A percentile compares a stretch with the other conserved stretches of the same genome.
Conservation (phyloP, 2,329 filamentous ascomycete genomes). For the Escovopsis sp. region DNA sequence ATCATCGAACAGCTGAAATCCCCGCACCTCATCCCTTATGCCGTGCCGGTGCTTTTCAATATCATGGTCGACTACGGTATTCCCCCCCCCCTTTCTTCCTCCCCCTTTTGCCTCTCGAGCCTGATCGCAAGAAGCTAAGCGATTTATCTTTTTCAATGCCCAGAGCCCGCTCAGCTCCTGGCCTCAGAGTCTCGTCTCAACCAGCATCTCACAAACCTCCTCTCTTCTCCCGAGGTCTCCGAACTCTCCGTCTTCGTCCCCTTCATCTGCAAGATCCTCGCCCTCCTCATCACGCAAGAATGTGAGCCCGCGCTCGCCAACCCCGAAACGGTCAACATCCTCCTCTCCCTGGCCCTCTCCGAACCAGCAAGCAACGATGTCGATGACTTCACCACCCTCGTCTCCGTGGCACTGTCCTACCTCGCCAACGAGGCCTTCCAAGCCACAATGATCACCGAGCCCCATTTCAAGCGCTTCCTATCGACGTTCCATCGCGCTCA, state of each 20-base stretch:
- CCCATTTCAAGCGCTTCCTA: conserved; percentile 29
- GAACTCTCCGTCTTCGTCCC: conserved; percentile 29
- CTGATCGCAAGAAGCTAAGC: neutral
- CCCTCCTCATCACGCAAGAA: conserved; percentile 38
- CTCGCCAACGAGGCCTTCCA: conserved; percentile 40
- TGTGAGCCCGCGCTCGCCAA: conserved; percentile 30
- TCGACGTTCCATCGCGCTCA: conserved; percentile 33
- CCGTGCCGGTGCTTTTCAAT: conserved; percentile 47
- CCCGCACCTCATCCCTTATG: conserved; percentile 34
- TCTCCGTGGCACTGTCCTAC: conserved; percentile 39
- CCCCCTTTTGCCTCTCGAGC: too few relatives aligned
- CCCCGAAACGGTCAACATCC: conserved; percentile 30
- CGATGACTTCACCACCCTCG: conserved; percentile 39
- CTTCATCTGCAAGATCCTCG: conserved; percentile 42
- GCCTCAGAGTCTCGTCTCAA: conserved; percentile 39
- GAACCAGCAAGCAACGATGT: conserved; percentile 28
- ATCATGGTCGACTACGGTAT: conserved; percentile 48
- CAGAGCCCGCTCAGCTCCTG: conserved; percentile 42
- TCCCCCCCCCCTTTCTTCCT: neutral
- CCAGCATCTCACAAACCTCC: conserved; percentile 31
- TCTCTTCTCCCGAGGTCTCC: conserved; percentile 30
- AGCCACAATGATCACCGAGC: conserved; percentile 26
- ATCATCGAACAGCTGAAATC: conserved; percentile 35
- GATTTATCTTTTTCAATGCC: neutral
- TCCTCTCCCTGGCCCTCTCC: conserved; percentile 34